Evolutionary conservation across 331 rosid species (phyloP).

Genomic region (Cydonia oblonga): DNA sequence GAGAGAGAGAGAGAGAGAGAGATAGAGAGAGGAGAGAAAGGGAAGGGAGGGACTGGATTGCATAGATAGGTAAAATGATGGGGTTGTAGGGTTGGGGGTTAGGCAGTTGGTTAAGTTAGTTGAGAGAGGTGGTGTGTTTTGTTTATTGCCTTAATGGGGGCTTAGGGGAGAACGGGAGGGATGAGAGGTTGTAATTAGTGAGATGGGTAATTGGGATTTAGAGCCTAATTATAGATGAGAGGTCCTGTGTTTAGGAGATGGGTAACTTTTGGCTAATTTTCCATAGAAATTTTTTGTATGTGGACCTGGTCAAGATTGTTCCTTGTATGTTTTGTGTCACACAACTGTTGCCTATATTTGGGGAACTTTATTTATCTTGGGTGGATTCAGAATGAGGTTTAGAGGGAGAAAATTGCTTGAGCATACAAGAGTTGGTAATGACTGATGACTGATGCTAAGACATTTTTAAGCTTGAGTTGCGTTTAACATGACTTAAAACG

Average conservation of each 20-base stretch:
- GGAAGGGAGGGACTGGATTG: background rate
- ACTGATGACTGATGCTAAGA: background rate
- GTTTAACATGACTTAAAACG: too few species aligned
- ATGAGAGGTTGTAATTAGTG: constrained; percentile 12
- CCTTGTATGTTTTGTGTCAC: background rate
- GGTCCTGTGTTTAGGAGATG: constrained; percentile 3
- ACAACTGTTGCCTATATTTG: background rate
- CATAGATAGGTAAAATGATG: background rate
- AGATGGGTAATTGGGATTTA: constrained; percentile 3
- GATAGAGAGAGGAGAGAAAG: background rate
- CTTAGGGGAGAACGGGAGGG: constrained; percentile 18
- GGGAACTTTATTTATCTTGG: background rate
- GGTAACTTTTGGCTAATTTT: background rate
- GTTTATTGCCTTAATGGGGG: constrained; percentile 20
- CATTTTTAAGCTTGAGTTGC: background rate
- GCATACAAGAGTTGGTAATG: background rate
- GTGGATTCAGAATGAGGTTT: background rate
- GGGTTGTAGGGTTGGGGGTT: background rate
- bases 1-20: background rate
- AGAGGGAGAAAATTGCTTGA: background rate
- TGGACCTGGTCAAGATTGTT: background rate
- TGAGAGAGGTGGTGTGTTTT: constrained; percentile 27
- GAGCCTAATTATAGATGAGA: constrained; percentile 18
- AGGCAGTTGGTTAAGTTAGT: constrained; percentile 51
- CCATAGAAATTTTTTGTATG: background rate